phyloP scores from a whole-genome alignment of 1,284 basidiomycete genomes.

The Hemileia vastatrix region DNA sequence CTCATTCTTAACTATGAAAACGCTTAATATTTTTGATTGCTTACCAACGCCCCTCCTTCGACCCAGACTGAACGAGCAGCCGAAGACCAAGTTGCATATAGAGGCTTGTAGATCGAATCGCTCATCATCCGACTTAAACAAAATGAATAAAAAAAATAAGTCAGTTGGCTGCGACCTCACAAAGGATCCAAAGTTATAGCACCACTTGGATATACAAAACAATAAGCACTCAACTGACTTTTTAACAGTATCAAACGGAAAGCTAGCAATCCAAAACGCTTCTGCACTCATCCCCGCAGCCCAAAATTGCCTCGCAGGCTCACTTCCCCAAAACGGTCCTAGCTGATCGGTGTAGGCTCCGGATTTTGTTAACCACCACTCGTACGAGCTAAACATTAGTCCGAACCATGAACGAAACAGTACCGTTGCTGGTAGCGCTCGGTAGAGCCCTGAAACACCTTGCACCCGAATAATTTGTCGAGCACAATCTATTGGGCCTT shows the following conservation, averaged over 20 bases:
- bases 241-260: slow-evolving; percentile 67
- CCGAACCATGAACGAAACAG: slow-evolving; percentile 44
- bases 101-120: slow-evolving; percentile 51
- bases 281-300: slow-evolving; percentile 38
- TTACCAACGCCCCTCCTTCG: slow-evolving; percentile 49
- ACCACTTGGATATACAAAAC: background rate
- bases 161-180: background rate
- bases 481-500: slow-evolving; percentile 44
- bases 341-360: too few relatives aligned
- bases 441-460: slow-evolving; percentile 42
- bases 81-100: slow-evolving; percentile 49
- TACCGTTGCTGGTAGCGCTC: slow-evolving; percentile 44
- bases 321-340: background rate
- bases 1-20: too few relatives aligned
- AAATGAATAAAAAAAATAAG: slow-evolving; percentile 10
- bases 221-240: slow-evolving; percentile 52
- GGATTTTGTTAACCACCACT: too few relatives aligned
- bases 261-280: slow-evolving; percentile 52
- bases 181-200: background rate
- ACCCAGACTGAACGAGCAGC: slow-evolving; percentile 52
- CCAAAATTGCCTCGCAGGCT: slow-evolving; percentile 1
- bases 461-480: slow-evolving; percentile 36
- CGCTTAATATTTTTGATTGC: too few relatives aligned
- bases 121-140: slow-evolving; percentile 43
- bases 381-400: slow-evolving; percentile 34